Evolutionary conservation across 2,329 filamentous ascomycete species (phyloP).

Genomic region (Alternaria ventricosa): DNA sequence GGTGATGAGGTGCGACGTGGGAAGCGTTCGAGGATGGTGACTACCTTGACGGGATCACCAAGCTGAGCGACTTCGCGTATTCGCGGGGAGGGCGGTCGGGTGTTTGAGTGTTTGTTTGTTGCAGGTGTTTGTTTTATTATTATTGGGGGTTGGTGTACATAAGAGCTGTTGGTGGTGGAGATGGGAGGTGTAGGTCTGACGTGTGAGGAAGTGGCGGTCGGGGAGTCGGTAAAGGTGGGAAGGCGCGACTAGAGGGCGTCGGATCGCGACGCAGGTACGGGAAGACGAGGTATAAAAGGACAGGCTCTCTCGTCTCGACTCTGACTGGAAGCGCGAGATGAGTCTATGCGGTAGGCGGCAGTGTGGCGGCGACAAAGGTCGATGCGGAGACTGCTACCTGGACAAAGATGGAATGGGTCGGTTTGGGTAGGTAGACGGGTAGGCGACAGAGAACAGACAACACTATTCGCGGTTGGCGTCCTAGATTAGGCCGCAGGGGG

Average conservation of each 20-base stretch:
- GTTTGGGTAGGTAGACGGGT: conserved; percentile 7
- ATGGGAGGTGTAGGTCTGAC: conserved; percentile 29
- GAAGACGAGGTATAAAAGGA: conserved; percentile 15
- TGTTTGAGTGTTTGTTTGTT: conserved; percentile 15
- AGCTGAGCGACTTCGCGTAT: conserved; percentile 37
- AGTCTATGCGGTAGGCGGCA: conserved; percentile 37
- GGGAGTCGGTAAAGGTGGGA: conserved; percentile 26
- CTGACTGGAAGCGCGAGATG: conserved; percentile 24
- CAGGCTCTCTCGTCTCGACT: conserved; percentile 22
- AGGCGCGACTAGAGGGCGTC: conserved; percentile 12
- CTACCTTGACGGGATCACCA: conserved; percentile 35
- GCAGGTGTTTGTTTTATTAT: conserved; percentile 32
- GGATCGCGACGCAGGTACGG: conserved; percentile 21
- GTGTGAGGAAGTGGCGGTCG: conserved; percentile 40
- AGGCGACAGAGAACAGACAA: conserved; percentile 27
- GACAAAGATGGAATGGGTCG: conserved; percentile 30
- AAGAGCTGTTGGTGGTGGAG: conserved; percentile 18
- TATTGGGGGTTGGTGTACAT: conserved; percentile 32
- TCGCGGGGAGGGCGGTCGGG: conserved; percentile 16
- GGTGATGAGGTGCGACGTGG: conserved; percentile 33
- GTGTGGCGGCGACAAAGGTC: conserved; percentile 34
- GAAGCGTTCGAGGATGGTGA: conserved; percentile 38
- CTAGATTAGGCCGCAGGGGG: conserved; percentile 43
- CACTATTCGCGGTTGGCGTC: conserved; percentile 25
- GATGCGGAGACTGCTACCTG: conserved; percentile 34